Evolutionary conservation across 2,329 filamentous ascomycete species (phyloP), one percentile per base, ranked within the genome.

Genomic region (Claviceps paspali): DNA sequence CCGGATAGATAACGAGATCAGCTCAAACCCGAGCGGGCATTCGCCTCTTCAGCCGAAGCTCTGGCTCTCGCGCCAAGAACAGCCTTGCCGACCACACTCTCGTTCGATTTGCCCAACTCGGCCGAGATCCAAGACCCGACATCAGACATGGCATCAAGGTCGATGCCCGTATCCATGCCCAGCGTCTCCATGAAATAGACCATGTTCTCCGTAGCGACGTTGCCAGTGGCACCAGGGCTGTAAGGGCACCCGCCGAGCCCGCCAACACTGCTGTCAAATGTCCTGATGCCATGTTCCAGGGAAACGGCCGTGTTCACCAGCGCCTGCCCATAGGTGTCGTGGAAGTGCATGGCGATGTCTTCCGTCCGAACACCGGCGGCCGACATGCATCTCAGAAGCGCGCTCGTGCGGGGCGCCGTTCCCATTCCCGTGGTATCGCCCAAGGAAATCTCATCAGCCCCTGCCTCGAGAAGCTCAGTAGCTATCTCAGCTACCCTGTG

Each of bases 361-460:
- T 77, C 73, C 38, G 68, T 70, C 15, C 78, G 68, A 14, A 92
- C 68, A 0, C 78, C 79, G 2, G 79, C 80, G 1, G 74, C 69
- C 7, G 65, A 57, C 57, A 85, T 61, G 39, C 76, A 76, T 44
- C 68, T 67, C 40, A 86, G 63, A 33, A 86, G 61, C 39, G 73
- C 70, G 38, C 65, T 62, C 2, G 79, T 84, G 39, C 74, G 65
- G 14, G 76, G 77, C n/a, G 76, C 78, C 0, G 83, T 92, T 23
- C 86, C 87, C 71, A 92, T 86, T 14, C 87, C 87, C 0, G 86
- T 88, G 0, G 87, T 95, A 52, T 94, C 87, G 6, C 85, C 86
- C 1, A 94, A 71, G 2, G 82, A 82, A 47, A 95, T 86, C 64
- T 94, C 85, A 52, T 93, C 84, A 15, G 84, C 87, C 14, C 87